Evolutionary conservation across 768 basidiomycete species (phyloP).

Genomic region (Cantharellus anzutake): DNA sequence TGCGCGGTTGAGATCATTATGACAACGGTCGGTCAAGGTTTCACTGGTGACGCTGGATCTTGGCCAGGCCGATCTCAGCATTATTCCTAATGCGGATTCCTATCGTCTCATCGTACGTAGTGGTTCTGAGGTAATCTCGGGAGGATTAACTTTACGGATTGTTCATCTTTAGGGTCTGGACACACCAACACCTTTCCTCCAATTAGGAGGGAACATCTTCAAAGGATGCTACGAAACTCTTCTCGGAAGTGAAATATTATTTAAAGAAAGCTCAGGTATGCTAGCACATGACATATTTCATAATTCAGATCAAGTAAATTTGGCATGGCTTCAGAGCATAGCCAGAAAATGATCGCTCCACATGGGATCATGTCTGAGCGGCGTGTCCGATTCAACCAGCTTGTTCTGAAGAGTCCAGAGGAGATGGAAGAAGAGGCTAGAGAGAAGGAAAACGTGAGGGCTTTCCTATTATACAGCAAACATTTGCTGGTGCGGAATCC

Average conservation of each 20-base stretch:
- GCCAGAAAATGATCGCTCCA: background rate
- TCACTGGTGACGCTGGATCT: constrained; percentile 58
- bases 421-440: background rate
- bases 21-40: background rate
- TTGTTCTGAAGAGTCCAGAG: background rate
- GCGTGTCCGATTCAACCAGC: background rate
- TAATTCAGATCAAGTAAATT: background rate
- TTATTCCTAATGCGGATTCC: constrained; percentile 48
- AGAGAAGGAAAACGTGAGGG: background rate
- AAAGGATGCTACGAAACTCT: constrained; percentile 49
- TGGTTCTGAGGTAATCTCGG: background rate
- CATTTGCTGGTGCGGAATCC: background rate
- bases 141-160: background rate
- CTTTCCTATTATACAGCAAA: background rate
- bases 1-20: background rate
- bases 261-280: constrained; percentile 42
- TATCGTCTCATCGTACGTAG: constrained; percentile 56
- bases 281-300: background rate
- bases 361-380: background rate
- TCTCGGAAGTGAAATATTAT: constrained; percentile 58
- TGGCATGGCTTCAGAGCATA: background rate
- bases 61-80: constrained; percentile 47
- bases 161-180: constrained; percentile 39
- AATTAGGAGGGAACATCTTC: constrained; percentile 55
- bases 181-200: constrained; percentile 56